phyloP scores from a whole-genome alignment of 1,284 basidiomycete genomes.

The Grifola frondosa region DNA sequence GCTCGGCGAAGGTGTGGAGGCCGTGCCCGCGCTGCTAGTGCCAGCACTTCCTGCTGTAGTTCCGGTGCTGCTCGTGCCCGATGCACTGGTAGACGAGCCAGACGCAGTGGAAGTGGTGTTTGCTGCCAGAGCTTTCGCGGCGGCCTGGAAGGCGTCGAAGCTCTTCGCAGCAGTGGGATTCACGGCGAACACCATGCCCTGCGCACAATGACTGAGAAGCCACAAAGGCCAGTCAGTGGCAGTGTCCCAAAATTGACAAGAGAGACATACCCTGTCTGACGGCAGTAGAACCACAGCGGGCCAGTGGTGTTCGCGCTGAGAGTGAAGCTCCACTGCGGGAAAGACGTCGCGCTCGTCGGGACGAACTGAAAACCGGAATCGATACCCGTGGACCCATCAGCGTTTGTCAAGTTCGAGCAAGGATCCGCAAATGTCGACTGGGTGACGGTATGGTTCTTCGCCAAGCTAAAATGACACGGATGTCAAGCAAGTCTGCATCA shows the following conservation, averaged over 20 bases:
- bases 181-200: conserved; percentile 43
- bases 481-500: background rate
- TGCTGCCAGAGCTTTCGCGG: conserved; percentile 22
- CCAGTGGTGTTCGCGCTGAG: conserved; percentile 36
- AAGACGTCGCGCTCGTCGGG: conserved; percentile 24
- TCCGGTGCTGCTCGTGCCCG: conserved; percentile 11
- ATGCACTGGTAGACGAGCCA: conserved; percentile 4
- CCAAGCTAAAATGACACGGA: conserved; percentile 18
- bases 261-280: conserved; percentile 32
- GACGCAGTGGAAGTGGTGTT: conserved; percentile 2
- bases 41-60: conserved; percentile 10
- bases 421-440: conserved; percentile 59
- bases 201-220: conserved; percentile 33
- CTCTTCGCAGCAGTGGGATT: conserved; percentile 34
- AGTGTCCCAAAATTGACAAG: background rate
- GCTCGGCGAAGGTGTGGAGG: conserved; percentile 15
- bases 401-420: conserved; percentile 32
- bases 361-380: conserved; percentile 43
- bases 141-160: conserved; percentile 36
- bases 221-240: conserved; percentile 1
- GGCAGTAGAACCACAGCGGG: conserved; percentile 45
- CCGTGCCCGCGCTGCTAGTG: conserved; percentile 11
- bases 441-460: conserved; percentile 50
- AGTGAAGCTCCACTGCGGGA: conserved; percentile 36
- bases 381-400: conserved; percentile 35